phyloP scores from a whole-genome alignment of 2,329 filamentous ascomycete species.

The Parastagonospora avenae region DNA sequence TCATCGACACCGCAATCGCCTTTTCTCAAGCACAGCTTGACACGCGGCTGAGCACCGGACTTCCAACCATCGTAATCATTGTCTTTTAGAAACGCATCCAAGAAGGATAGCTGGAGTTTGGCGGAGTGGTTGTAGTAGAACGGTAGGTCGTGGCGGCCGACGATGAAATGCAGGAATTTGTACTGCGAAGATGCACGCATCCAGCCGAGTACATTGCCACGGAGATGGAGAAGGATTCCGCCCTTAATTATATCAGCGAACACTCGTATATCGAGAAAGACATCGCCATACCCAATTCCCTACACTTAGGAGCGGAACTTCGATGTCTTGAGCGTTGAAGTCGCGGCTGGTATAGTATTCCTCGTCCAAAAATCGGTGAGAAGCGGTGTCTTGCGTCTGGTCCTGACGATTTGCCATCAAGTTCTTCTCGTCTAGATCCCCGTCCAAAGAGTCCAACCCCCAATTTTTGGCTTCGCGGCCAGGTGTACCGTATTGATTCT shows the following conservation, averaged over 20 bases:
- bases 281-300: conserved; percentile 78
- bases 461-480: conserved; percentile 58
- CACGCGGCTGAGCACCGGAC: conserved; percentile 61
- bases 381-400: conserved; percentile 39
- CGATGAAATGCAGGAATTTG: conserved; percentile 73
- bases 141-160: conserved; percentile 71
- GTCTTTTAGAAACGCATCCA: conserved; percentile 73
- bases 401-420: conserved; percentile 54
- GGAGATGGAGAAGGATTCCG: conserved; percentile 70
- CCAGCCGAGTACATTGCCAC: conserved; percentile 72
- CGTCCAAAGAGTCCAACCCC: conserved; percentile 63
- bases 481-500: conserved; percentile 70
- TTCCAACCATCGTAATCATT: conserved; percentile 67
- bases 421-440: conserved; percentile 60
- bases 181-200: conserved; percentile 66
- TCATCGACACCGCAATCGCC: conserved; percentile 72
- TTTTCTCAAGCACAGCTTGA: conserved; percentile 66
- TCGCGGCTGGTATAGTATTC: conserved; percentile 69
- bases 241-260: no score
- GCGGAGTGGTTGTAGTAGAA: conserved; percentile 75
- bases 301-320: conserved; percentile 69
- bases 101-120: conserved; percentile 68
- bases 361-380: conserved; percentile 65
- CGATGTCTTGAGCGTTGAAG: conserved; percentile 67
- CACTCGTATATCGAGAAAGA: no score